These are phyloP conservation scores for Podospora sp. DNA, from an alignment of 495 filamentous ascomycete species.

Conservation along the genomic window DNA sequence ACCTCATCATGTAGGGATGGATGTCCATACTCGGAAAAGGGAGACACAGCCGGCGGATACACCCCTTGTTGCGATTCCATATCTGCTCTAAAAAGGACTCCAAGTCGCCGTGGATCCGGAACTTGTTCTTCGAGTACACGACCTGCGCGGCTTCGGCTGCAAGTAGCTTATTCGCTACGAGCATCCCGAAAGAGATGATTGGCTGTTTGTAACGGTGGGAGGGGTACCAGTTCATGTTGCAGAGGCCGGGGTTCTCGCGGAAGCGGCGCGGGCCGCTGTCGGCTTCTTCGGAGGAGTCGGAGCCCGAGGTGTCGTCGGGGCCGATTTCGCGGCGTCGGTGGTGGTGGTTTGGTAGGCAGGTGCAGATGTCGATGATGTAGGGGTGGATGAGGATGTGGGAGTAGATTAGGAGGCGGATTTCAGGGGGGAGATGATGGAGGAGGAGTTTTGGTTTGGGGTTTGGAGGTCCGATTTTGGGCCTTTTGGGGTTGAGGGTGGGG, in stretches of 20 bases:
- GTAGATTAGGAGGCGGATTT: neutral
- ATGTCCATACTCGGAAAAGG: neutral
- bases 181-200: neutral
- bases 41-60: neutral
- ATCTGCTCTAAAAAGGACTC: neutral
- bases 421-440: neutral
- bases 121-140: neutral
- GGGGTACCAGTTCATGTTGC: neutral
- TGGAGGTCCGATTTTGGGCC: neutral
- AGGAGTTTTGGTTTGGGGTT: neutral
- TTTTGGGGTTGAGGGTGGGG: no score
- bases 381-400: neutral
- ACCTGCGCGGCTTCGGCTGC: neutral
- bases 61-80: neutral
- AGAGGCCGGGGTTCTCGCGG: neutral
- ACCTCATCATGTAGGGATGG: neutral
- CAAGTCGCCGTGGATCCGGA: neutral
- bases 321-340: neutral
- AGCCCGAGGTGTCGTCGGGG: no score
- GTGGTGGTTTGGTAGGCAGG: neutral
- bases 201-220: neutral
- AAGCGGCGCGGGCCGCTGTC: no score
- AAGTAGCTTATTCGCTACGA: neutral
- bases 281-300: no score
- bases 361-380: neutral